phyloP scores from a whole-genome alignment of 441 rosid genomes.

The Euphorbia schlechtendalii region DNA sequence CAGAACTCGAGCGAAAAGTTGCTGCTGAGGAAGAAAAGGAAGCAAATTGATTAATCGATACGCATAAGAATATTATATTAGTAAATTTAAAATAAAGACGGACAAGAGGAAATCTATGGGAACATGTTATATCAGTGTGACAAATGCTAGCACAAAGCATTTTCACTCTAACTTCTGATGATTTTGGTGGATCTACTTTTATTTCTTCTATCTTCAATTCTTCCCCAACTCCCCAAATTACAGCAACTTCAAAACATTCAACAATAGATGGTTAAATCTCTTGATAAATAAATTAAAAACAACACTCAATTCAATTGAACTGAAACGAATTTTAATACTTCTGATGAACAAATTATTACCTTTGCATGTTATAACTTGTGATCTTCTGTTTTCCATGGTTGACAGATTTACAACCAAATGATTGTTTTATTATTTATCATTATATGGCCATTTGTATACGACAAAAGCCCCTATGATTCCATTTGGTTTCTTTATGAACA shows the following conservation, averaged over 20 bases:
- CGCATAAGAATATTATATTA: not conserved
- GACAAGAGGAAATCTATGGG: constrained; percentile 11
- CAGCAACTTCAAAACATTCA: constrained; percentile 21
- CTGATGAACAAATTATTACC: constrained; percentile 8
- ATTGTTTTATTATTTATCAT: no score
- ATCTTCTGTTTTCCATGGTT: constrained; percentile 3
- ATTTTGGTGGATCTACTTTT: constrained; percentile 41
- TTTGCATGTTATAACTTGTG: constrained; percentile 25
- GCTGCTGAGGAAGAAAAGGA: constrained; percentile 13
- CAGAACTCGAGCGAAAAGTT: constrained; percentile 34
- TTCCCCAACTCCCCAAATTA: constrained; percentile 36
- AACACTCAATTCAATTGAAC: not conserved
- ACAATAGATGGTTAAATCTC: no score
- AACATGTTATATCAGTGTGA: constrained; percentile 28
- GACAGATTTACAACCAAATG: no score
- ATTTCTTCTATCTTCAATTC: constrained; percentile 41
- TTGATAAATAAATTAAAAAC: no score
- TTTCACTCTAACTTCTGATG: constrained; percentile 38
- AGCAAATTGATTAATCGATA: not conserved
- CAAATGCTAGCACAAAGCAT: constrained; percentile 45
- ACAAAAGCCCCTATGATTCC: no score
- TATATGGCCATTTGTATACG: no score
- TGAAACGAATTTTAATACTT: not conserved
- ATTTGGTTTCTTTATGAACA: no score
- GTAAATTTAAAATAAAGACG: not conserved